These are phyloP conservation scores for Vitis rupestris DNA, from an alignment of 164 flowering plant species.

Conservation along the genomic window DNA sequence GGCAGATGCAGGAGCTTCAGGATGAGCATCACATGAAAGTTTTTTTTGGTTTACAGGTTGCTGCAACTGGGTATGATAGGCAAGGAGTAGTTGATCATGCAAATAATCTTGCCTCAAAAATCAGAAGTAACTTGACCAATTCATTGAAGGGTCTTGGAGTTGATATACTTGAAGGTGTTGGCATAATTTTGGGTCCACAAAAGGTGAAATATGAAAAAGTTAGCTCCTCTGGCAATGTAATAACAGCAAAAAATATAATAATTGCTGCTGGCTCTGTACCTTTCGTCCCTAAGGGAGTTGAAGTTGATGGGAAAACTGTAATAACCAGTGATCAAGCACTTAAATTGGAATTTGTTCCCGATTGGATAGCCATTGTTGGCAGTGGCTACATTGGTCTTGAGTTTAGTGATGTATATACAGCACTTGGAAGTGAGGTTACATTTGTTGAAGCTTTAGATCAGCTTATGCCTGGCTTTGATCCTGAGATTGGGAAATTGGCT, in stretches of 20 bases:
- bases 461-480: slow-evolving; percentile 99
- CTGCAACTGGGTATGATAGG: too few relatives aligned
- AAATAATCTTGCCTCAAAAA: slow-evolving; percentile 90
- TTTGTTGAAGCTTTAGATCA: slow-evolving; percentile 97
- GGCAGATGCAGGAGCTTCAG: too few relatives aligned
- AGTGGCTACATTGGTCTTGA: slow-evolving; percentile 99
- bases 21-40: too few relatives aligned
- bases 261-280: slow-evolving; percentile 99
- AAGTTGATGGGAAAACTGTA: slow-evolving; percentile 97
- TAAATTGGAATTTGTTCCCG: slow-evolving; percentile 88
- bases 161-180: slow-evolving; percentile 90
- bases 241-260: slow-evolving; percentile 89
- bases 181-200: slow-evolving; percentile 86
- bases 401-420: slow-evolving; percentile 98
- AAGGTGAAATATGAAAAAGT: slow-evolving; percentile 84
- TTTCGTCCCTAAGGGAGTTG: slow-evolving; percentile 96
- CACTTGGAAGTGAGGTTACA: slow-evolving; percentile 95
- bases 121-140: slow-evolving; percentile 83
- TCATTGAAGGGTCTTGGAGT: slow-evolving; percentile 96
- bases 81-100: too few relatives aligned
- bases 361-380: slow-evolving; percentile 98
- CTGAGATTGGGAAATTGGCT: slow-evolving; percentile 95
- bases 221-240: slow-evolving; percentile 54
- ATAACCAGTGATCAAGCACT: slow-evolving; percentile 99
- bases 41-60: too few relatives aligned